These are phyloP conservation scores for Pseudonitzschia pungens DNA, from an alignment of 108 stramenopile species.

Conservation along the genomic window DNA sequence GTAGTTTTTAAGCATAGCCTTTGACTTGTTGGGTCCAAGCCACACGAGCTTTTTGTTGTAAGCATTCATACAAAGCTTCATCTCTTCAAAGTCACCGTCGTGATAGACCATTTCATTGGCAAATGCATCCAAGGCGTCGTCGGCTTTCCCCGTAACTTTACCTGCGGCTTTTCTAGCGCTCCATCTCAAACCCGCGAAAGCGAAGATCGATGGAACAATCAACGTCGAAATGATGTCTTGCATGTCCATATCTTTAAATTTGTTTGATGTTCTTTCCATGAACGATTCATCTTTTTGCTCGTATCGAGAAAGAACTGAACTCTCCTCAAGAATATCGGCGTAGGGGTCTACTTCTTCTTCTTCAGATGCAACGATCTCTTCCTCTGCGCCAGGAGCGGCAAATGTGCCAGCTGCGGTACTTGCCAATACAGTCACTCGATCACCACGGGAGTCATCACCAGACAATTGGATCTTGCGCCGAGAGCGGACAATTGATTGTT, in stretches of 20 bases:
- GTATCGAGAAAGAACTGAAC: background rate
- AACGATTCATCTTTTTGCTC: conserved; percentile 11
- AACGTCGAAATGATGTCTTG: conserved; percentile 45
- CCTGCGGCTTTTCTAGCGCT: conserved; percentile 32
- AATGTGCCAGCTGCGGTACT: conserved; percentile 20
- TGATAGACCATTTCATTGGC: conserved; percentile 83
- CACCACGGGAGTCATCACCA: conserved; percentile 3
- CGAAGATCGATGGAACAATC: conserved; percentile 41
- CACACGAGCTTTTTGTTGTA: conserved; percentile 67
- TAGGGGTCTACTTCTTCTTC: conserved; percentile 27
- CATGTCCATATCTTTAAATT: conserved; percentile 38
- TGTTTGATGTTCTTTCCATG: conserved; percentile 22
- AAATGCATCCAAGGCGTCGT: conserved; percentile 48
- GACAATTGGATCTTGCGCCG: conserved; percentile 23
- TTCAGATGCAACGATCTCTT: conserved; percentile 1
- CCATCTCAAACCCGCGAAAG: conserved; percentile 43
- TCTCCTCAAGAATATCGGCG: conserved; percentile 27
- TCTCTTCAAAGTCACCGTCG: conserved; percentile 77
- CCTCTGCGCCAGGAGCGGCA: conserved; percentile 22
- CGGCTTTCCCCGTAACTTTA: conserved; percentile 41
- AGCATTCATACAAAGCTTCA: conserved; percentile 65
- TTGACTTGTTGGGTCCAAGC: conserved; percentile 49
- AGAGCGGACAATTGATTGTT: conserved; percentile 14
- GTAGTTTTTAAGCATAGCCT: conserved; percentile 64
- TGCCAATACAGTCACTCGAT: conserved; percentile 22